Evolutionary conservation across 352 stramenopile genomes (phyloP), one percentile per base, ranked within the genome.

Genomic region (Pseudoperonospora humuli): DNA sequence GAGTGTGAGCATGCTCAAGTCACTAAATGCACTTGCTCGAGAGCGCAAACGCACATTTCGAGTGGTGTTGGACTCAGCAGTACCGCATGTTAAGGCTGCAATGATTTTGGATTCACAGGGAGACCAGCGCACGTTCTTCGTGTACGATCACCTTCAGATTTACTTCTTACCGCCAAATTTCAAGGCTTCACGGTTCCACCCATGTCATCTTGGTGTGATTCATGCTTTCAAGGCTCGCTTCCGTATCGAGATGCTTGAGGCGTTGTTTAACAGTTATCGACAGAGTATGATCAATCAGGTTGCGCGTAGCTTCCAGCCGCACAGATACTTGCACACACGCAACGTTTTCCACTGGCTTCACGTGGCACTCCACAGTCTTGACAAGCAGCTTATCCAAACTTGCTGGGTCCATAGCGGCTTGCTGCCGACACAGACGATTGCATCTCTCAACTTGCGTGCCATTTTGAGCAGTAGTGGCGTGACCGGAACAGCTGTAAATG

Each of bases 271-370:
- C 19, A 74, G 64, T 29, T 88, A 84, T 49, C 67, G 70, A 0
- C 65, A 79, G 25, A 61, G 45, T 10, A 26, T 83, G 13, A 51
- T 82, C 19, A 69, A 35, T 14, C 74, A 81, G 33, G 53, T 73
- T 33, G 50, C 59, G 7, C 70, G 72, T 9, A 62, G 59, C 23
- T 84, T 84, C 39, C 67, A 77, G 15, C 39, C 47, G 3, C 45
- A 57, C 4, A 67, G 70, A 6, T 53, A 82, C 29, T 39, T 92
- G 43, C 75, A 92, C 42, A 80, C 75, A 18, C 68, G 75, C 25
- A 92, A 89, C 39, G 65, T 92, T n/a, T 85, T 92, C 42, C 75
- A 92, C 50, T 92, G 79, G 79, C 67, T 92, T 45, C 67, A 76
- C 41, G 63, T 89, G 25, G 75, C 79, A 35, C 53, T 92, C 9